Evolutionary conservation across 2,329 filamentous ascomycete species (phyloP), one percentile per base, ranked within the genome.

Genomic region (Fonsecaea pugnacius): DNA sequence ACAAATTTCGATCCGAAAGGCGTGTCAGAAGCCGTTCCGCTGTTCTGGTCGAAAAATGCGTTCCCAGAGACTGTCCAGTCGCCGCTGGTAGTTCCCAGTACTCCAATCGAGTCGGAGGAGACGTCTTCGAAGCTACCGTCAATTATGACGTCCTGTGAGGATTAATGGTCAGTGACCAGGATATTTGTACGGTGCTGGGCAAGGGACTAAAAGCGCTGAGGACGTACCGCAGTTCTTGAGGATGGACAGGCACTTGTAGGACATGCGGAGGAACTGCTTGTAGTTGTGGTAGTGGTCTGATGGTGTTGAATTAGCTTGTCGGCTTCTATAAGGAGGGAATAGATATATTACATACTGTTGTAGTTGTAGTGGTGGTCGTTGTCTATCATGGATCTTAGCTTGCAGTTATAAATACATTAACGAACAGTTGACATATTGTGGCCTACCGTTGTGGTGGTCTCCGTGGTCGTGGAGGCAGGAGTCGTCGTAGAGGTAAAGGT

Each of bases 91-190:
- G 48, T 7, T 0, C 24, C 40, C 16, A 4, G 7, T 9, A 14
- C 32, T 8, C 46, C 27, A 21, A 48, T 35, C 33, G 30, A n/a
- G 33, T 10, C 33, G 33, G 12, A 6, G 16, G 9, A 16, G 43
- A 51, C 56, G 30, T 24, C 30, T 32, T 58, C 56, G 32, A 58
- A 58, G 18, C 56, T 33, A 32, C 56, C 56, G 30, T 58, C 55
- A 12, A 7, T 48, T 36, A 58, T 40, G 21, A 58, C 38, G 3
- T 58, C 38, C 55, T 58, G 55, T 32, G 16, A 3, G 2, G 14
- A n/a, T 46, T 14, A 46, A 24, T 58, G n/a, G 10, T 43, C 38
- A 32, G 18, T 7, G 3, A 5, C n/a, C 40, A 12, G 14, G 24
- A 5, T 8, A 14, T 7, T 7, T 24, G 5, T n/a, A 43, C 16